Evolutionary conservation across 2,329 filamentous ascomycete genomes (phyloP), one percentile per base, ranked within the genome.

Genomic region (Geoglossum cookeanum): DNA sequence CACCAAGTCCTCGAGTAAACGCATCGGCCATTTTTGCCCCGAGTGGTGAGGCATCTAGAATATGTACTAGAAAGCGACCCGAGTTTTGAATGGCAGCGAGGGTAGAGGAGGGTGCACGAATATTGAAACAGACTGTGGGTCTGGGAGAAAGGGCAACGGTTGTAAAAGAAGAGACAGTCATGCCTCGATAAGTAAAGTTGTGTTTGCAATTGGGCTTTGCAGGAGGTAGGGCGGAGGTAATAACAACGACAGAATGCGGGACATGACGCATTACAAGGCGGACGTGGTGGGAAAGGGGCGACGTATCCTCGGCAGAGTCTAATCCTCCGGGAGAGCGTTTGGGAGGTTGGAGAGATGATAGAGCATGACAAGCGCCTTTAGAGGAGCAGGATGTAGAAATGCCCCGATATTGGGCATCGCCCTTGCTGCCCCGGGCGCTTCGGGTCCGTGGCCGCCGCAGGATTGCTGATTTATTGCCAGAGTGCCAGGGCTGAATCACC

Each of bases 101-200:
- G 8, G 55, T 54, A 13, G 37, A 27, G 1, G 37, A 47, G 30
- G 55, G 55, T 4, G 60, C 37, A 27, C 58, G 35, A 58, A 83
- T 71, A 60, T 83, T 83, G 71, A 83, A 83, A 0, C 77, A 79
- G 30, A 83, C 70, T n/a, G 78, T 70, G 0, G 79, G 77, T 1
- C 65, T 61, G 1, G 80, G 79, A 33, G 70, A 64, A 2, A 83
- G 68, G 0, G 77, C 75, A 13, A 83, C 76, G 3, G 78, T 78
- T 59, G 69, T 80, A 66, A 83, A 76, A 1, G 79, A 82, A 2
- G 80, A 83, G 35, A 83, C 75, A 7, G 78, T 80, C 62, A 80
- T 77, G 47, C 74, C 78, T 39, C 72, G 69, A 60, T 70, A 71
- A 11, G 64, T 63, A 45, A 62, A 59, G 45, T 33, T 5, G 2